Base-by-base conservation (phyloP, 148 eudicot species). In the Arctostaphylos glauca region DNA sequence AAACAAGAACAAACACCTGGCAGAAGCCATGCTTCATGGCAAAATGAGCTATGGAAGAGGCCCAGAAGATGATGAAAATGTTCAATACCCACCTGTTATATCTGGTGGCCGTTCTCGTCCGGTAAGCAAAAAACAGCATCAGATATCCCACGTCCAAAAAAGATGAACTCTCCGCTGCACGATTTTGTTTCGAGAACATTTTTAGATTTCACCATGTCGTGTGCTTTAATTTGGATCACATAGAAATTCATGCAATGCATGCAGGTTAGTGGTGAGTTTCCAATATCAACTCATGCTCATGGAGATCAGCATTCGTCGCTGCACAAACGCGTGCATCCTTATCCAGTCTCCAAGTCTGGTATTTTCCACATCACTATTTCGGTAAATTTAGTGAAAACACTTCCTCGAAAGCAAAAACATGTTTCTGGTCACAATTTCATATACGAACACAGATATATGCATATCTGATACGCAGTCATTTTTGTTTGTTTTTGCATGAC, bases 41-140 rank as follows among this genome's bases (percentile, higher is more conserved):
- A 94, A 96, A 88, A 94, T 96, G 99, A 96, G 93, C 87, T 96
- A 93, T 81, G 99, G 99, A 68, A 86, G 99, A 87, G 99, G 99
- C 75, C 93, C 86, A 0, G 97, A 94, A 52, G 97, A 96, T 80
- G 95, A 94, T 52, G 95, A 94, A 10, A 87, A 82, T 77, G 59
- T 92, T 15, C 98, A 92, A 50, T 87, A 93, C 71, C 97, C 97
- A 18, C 92, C 90, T 58, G 97, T 96, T 55, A 92, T 94, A 46
- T 87, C 98, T 5, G 98, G 94, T 58, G 84, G 84, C 47, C 91
- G 93, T 55, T 95, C 97, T 14, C 89, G 92, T 58, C 94, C 86
- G 72, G 98, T 95, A 85, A 87, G 91, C 82, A 60, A 50, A 54
- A 31, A 74, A 49, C 0, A 4, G 23, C 14, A 66, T 23, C 16